Evolutionary conservation across 441 rosid species (phyloP).

Genomic region (Jatropha podagrica): DNA sequence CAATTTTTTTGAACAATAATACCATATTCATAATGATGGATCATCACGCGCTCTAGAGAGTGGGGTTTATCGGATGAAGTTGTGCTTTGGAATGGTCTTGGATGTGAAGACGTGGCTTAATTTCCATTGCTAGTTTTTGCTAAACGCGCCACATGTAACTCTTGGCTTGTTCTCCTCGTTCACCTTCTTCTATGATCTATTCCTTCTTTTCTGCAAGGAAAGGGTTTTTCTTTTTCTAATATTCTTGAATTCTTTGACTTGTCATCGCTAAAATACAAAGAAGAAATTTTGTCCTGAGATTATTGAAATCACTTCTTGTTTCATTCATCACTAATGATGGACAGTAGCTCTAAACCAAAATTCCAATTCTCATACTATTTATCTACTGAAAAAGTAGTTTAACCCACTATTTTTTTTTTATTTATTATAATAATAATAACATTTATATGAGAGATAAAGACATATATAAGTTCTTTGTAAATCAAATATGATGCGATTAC

Average conservation of each 20-base stretch:
- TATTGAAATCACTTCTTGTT: not conserved
- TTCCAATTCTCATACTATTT: not conserved
- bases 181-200: not conserved
- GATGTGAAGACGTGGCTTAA: slow-evolving; percentile 34
- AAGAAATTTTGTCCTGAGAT: no score
- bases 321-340: not conserved
- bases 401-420: no score
- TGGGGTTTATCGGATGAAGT: not conserved
- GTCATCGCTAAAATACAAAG: not conserved
- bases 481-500: no score
- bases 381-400: not conserved
- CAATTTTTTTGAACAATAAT: no score
- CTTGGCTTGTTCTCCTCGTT: not conserved
- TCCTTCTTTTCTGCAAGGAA: not conserved
- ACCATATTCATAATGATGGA: no score
- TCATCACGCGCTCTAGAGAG: not conserved
- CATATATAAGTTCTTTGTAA: not conserved
- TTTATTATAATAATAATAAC: no score
- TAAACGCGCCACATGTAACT: slow-evolving; percentile 12
- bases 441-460: not conserved
- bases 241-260: not conserved
- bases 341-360: not conserved
- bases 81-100: not conserved
- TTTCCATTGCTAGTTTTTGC: slow-evolving; percentile 27
- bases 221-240: no score